Base-by-base conservation (phyloP, 345 rosid genomes). In the Schrenkiella parvula region DNA sequence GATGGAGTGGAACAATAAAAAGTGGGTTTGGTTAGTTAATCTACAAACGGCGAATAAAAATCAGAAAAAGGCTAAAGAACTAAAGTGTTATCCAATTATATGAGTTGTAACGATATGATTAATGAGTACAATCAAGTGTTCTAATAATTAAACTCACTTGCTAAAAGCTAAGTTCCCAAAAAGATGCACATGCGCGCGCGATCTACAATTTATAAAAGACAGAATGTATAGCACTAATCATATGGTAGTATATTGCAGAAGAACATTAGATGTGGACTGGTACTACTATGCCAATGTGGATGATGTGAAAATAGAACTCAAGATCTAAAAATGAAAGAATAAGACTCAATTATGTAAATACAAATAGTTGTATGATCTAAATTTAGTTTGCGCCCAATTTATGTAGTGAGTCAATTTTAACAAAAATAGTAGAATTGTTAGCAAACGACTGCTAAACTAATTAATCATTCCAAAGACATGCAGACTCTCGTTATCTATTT, bases 41-140 rank as follows among this genome's bases (percentile, higher is more conserved):
- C 51, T 43, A 50, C 17, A 61, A 34, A 75, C 50, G 79, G 63
- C 23, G 70, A 68, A 75, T 68, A 68, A 17, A 74, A 68, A 75
- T 42, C 74, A 51, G 64, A 68, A 75, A 59, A 75, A 68, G 57
- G 42, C 64, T 68, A 68, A 61, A 56, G 50, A 73, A 37, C 35
- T n/a, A 38, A 38, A 50, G 50, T 61, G 47, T 32, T 22, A 34
- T 68, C 64, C 74, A 75, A 75, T 75, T 52, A 75, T 75, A 51
- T 32, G 70, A 25, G 42, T 53, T 68, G 58, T 53, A 51, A 39
- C 53, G 62, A 39, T 58, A 74, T 66, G 55, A 75, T 68, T 60
- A 75, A 74, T 75, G 79, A 61, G 41, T 32, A 75, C 50, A 52
- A 75, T 75, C 74, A 75, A 68, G 74, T 75, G 69, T 35, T 68